phyloP scores from a whole-genome alignment of 192 early-diverging fungal species.

The Linderina pennispora region DNA sequence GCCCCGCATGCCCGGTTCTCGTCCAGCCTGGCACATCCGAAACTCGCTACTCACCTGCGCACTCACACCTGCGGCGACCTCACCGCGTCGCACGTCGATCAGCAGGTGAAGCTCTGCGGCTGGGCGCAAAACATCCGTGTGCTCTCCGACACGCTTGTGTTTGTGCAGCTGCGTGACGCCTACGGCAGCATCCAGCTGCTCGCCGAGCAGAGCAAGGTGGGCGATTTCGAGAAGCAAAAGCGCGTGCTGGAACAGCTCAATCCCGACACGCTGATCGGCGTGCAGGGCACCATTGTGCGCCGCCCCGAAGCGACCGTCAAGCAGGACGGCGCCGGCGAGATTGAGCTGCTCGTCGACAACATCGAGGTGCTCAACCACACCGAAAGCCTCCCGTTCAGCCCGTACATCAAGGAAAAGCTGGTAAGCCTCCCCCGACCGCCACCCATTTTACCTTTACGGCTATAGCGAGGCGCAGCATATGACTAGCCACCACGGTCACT shows the following conservation, averaged over 20 bases:
- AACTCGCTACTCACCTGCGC: constrained; percentile 41
- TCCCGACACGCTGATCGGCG: constrained; percentile 67
- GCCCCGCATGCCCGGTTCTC: too few relatives aligned
- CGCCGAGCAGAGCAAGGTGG: constrained; percentile 38
- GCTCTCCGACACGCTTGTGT: constrained; percentile 65
- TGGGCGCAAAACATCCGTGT: constrained; percentile 63
- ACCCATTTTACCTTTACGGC: too few relatives aligned
- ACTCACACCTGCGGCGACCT: constrained; percentile 82
- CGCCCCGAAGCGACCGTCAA: constrained; percentile 49
- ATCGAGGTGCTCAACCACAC: constrained; percentile 67
- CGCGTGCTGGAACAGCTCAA: constrained; percentile 34
- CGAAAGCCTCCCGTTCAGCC: constrained; percentile 22
- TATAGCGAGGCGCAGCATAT: too few relatives aligned
- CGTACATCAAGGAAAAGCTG: constrained; percentile 14
- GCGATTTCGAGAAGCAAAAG: constrained; percentile 31
- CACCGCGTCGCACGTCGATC: constrained; percentile 48
- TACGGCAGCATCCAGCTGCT: constrained; percentile 69
- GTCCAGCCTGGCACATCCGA: too few relatives aligned
- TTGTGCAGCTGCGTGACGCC: constrained; percentile 73
- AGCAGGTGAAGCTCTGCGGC: constrained; percentile 65
- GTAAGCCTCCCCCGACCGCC: too few relatives aligned
- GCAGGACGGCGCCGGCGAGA: constrained; percentile 48
- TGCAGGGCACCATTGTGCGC: constrained; percentile 55
- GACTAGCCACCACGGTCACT: too few relatives aligned
- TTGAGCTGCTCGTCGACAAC: constrained; percentile 63